Base-by-base conservation (phyloP, 2,329 filamentous ascomycete genomes). In the Botryotinia narcissicola region DNA sequence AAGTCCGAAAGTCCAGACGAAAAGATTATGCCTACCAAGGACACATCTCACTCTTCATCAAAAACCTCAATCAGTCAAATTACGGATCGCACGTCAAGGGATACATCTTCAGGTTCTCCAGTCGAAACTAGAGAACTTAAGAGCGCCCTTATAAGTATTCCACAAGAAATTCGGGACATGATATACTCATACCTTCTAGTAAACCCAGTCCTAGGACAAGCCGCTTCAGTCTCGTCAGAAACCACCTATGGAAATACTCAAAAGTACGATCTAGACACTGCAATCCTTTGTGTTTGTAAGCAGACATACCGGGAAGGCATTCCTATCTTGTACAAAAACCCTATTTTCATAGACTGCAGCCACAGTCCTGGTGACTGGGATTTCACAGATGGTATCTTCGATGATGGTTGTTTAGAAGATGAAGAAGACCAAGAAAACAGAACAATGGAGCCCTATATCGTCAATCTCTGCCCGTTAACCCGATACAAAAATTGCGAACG, bases 111-210 rank as follows among this genome's bases (percentile, higher is more conserved):
- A 1, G 2, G n/a, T 29, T 18, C 25, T 54, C 14, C n/a, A 29
- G 14, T 54, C 51, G 14, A 54, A 9, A 16, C 18, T 2, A 9
- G 18, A 29, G n/a, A 29, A 54, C 5, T 54, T 54, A 54, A 54
- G 14, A 9, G n/a, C 7, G 14, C 16, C 18, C 35, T 64, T n/a
- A 10, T 64, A 7, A 29, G 12, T 1, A 44, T 64, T 32, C 61
- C 61, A n/a, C 61, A 12, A 40, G 61, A 64, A 44, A 32, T 64
- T 64, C 40, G 37, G 29, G 22, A 29, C 4, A 25, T 32, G 37
- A 64, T 64, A 32, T 44, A 64, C 40, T n/a, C 22, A 29, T 64
- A 29, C 9, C 61, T 64, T 12, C 61, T 64, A 20, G 61, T 64
- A 14, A 64, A 44, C 40, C 61, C 61, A 20, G 20, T 42, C 7